phyloP scores from a whole-genome alignment of 2,329 filamentous ascomycete genomes.

The Monilinia laxa region DNA sequence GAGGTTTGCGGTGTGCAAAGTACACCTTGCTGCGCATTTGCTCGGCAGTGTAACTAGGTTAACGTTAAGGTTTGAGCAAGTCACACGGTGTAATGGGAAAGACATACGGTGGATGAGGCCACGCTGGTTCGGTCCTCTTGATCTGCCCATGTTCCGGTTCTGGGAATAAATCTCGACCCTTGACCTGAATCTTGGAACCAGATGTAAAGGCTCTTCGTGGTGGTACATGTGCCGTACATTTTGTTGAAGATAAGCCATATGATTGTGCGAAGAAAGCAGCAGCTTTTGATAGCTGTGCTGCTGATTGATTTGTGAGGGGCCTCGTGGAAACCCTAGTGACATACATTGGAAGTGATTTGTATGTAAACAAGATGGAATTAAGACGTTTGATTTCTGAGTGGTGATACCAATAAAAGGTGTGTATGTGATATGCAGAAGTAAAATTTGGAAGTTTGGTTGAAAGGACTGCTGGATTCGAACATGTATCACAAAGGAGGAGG shows the following conservation, averaged over 20 bases:
- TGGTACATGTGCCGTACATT: conserved; percentile 26
- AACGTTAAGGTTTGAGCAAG: not conserved
- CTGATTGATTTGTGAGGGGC: conserved; percentile 33
- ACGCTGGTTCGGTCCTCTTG: conserved; percentile 62
- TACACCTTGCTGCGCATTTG: conserved; percentile 72
- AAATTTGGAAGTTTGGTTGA: not conserved
- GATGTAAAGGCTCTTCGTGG: conserved; percentile 36
- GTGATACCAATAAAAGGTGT: not conserved
- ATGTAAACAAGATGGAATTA: not conserved
- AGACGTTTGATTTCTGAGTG: not conserved
- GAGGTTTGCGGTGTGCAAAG: conserved; percentile 73
- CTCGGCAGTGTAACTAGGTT: conserved; percentile 64
- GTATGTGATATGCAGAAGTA: not conserved
- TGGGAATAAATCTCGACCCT: conserved; percentile 37
- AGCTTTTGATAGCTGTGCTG: conserved; percentile 35
- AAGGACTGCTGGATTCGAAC: not conserved
- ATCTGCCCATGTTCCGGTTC: conserved; percentile 46
- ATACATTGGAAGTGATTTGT: conserved; percentile 32
- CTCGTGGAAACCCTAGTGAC: conserved; percentile 34
- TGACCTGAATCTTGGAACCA: conserved; percentile 33
- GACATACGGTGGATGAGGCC: conserved; percentile 49
- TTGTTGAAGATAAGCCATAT: conserved; percentile 26
- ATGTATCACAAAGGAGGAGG: not conserved
- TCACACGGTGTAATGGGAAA: not conserved
- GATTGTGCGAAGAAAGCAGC: conserved; percentile 32